Base-by-base conservation (phyloP, 805 yeast species). In the Nakazawaea pomicola region DNA sequence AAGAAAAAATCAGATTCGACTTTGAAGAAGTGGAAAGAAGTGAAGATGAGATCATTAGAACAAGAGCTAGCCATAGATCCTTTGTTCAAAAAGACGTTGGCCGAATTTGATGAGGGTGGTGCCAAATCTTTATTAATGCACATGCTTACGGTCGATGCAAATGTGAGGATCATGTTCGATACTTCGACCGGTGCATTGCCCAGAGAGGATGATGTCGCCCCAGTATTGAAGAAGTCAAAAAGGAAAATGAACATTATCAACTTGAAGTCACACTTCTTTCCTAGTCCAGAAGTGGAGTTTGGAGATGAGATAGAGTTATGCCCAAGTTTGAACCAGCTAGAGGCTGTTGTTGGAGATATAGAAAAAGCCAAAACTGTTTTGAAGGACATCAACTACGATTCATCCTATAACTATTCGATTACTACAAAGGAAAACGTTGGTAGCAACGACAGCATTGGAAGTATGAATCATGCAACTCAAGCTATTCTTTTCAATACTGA, bases 51-150 rank as follows among this genome's bases (percentile, higher is more conserved):
- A 50, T 72, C 76, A 44, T 58, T 80, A 36, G 88, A 81, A 37
- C 76, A 76, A 54, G 88, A 80, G 51, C 58, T 80, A 17, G 71
- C 71, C 27, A 78, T 82, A 28, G 91, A 84, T 58, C 91, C 91
- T 0, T 63, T 84, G 21, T 84, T 84, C 58, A 82, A 80, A 49
- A 81, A 80, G 52, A 83, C 87, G 0, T 62, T 83, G 37, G 78
- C 88, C 0, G 90, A 83, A 39, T 83, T 83, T 50, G 93, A 84
- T 56, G 91, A 83, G 61, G 90, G 90, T 29, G 91, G 93, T 3
- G 81, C 91, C 6, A 83, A 80, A 53, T 76, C 85, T 45, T 62
- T 84, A 37, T 58, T 83, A 32, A 55, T 81, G 46, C 83, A 83
- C 47, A 75, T 85, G 0, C 66, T 83, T 33, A 67, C 68, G 46